Base-by-base conservation (phyloP, 1,284 basidiomycete species). In the Taiwanofungus camphoratus region DNA sequence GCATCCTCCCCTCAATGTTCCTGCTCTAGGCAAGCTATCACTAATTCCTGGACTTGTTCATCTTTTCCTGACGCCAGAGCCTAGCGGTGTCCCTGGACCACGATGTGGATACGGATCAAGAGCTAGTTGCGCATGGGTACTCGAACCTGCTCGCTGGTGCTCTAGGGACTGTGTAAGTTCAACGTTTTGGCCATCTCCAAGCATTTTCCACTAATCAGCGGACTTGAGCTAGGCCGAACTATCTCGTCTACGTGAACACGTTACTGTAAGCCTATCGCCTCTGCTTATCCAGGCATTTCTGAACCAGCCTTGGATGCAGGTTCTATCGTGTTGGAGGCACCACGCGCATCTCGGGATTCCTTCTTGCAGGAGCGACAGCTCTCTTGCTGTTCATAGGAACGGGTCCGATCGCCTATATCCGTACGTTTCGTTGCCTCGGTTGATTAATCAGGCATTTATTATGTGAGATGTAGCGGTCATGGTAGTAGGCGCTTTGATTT, bases 301-400 rank as follows among this genome's bases (percentile, higher is more conserved):
- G 15, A 12, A 4, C 5, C n/a, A 45, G 16, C 38, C 8, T 46
- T 6, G 4, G 37, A 18, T n/a, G 3, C 39, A 87, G 85, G 52
- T 91, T 99, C 66, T 97, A 97, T 66, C 88, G 93, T 24, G 90
- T 97, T 7, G 95, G 95, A 2, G 95, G 95, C 4, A 82, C 76
- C 9, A 93, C 84, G 2, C 74, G 92, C 12, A 65, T 93, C 12
- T 82, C 93, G 3, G 91, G 92, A 0, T 78, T 96, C 49, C 70
- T 99, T 67, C 80, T 99, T 5, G 92, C 90, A 0, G 62, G 77
- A 2, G 85, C 81, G 2, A 96, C 89, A 0, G 68, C 73, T 1
- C 66, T 80, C 2, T 67, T 99, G 44, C 73, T 98, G 52, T 65
- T 92, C 29, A 70, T 92, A 16, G 95, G 95, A 1, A 89, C 91